Evolutionary conservation across 2,329 filamentous ascomycete genomes (phyloP), one percentile per base, ranked within the genome.

Genomic region (Aspergillus japonicus): DNA sequence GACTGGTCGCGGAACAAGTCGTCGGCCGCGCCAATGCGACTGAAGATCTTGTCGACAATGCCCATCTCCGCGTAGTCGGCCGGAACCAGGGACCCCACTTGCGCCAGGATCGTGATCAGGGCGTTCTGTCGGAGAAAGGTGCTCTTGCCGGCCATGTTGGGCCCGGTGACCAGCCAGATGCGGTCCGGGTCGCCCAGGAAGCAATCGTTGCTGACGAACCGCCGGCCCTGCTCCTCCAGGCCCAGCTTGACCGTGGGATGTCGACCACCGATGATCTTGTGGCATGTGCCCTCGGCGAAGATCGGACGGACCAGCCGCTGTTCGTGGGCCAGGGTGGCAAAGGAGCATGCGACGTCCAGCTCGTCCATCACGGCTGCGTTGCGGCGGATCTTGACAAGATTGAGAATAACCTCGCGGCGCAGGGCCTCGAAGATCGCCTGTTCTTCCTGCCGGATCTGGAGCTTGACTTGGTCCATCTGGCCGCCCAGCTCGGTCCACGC

Each of bases 131-230:
- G 89, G 5, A 99, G 82, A 71, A 96, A 99, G 0, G 95, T 99
- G 73, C 89, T 94, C 78, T 99, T 99, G 51, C 95, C 95, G 1
- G 89, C 95, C 95, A 99, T 99, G 77, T 99, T 99, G n/a, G 95
- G 95, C 0, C 95, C 86, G 4, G 86, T 89, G 64, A 88, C 87
- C 35, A 89, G 82, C 78, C 84, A 85, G 53, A 88, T 83, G 80
- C 67, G 90, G 84, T 84, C 94, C 80, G 74, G 85, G 69, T 88
- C 88, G n/a, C 90, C 90, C 2, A 97, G 83, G 42, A 90, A 81
- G 75, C 92, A 96, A 77, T 97, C 91, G 68, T 98, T 98, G 53
- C 87, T 84, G 49, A 91, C 88, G 71, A 98, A 98, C 11, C 80
- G 87, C 31, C 92, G 87, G 1, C 94, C 94, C 72, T 92, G 88